Evolutionary conservation across 2,329 filamentous ascomycete genomes (phyloP), one percentile per base, ranked within the genome.

Genomic region (Fusarium graminum): DNA sequence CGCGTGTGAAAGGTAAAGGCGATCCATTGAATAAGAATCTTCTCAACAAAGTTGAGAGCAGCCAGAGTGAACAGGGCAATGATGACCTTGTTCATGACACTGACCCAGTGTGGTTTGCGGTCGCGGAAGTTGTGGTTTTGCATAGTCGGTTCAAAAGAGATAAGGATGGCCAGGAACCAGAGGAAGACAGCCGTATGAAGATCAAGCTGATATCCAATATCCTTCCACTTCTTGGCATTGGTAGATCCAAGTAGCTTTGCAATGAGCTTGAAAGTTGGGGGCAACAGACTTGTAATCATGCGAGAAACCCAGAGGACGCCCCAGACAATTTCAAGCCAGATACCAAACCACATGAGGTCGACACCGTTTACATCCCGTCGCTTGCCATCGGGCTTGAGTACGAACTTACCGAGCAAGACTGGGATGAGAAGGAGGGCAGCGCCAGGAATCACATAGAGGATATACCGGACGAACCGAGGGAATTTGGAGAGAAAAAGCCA

Each of bases 271-370:
- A 87, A 80, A 7, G 80, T 54, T 26, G 74, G 77, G 0, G 85
- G 85, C 67, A 87, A 77, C 34, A 85, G 74, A 26, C 82, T 81
- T 5, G 83, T 85, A 40, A 83, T 68, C 74, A 87, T 85, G 13
- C 85, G 81, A 2, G 84, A 90, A 19, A 90, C 90, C 94, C 94
- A 98, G 0, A 97, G 83, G 0, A 93, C 93, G 65, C 94, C 83
- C 94, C 94, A 98, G 26, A 97, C 85, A 40, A 97, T 92, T 77
- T 97, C 92, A 17, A 97, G 84, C 94, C 94, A 98, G 64, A 97
- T 93, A 29, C 92, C 92, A 74, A 98, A 97, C 94, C 94, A 98
- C 60, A 93, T 81, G 42, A 97, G 81, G 64, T 88, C 74, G 0
- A 97, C 93, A 19, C 84, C 85, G 8, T 85, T 85, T 13, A 86